Conservation (phyloP, 192 early-diverging fungal genomes). For the Coemansia sp. region DNA sequence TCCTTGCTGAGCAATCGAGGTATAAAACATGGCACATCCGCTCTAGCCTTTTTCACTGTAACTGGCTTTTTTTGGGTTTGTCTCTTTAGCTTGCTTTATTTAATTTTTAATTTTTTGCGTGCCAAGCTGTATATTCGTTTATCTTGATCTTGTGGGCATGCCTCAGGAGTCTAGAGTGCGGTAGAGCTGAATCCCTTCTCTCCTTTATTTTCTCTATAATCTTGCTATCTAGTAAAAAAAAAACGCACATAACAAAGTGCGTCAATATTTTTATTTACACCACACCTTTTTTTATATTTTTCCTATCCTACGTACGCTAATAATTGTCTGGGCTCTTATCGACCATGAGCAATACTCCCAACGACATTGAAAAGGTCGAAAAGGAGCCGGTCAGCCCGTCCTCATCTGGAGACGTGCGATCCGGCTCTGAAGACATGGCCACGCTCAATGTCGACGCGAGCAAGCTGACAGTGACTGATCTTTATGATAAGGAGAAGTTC, state of each 20-base stretch:
- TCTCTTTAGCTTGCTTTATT: slow-evolving; percentile 7
- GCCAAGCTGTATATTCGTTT: not conserved
- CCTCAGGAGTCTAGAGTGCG: slow-evolving; percentile 1
- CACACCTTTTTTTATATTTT: not conserved
- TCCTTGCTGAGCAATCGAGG: slow-evolving; percentile 8
- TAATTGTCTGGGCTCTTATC: not conserved
- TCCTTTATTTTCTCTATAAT: not conserved
- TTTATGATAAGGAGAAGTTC: slow-evolving; percentile 80
- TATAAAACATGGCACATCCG: slow-evolving; percentile 30
- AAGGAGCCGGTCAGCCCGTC: slow-evolving; percentile 34
- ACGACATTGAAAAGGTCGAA: slow-evolving; percentile 10
- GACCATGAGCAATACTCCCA: slow-evolving; percentile 26
- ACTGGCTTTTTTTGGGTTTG: slow-evolving; percentile 7
- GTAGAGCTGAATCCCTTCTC: not conserved
- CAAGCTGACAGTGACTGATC: slow-evolving; percentile 67
- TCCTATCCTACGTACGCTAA: slow-evolving; percentile 9
- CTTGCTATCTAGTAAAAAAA: not conserved
- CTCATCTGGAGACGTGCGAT: slow-evolving; percentile 8
- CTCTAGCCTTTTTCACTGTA: slow-evolving; percentile 5
- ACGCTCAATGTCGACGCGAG: slow-evolving; percentile 60
- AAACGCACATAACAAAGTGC: not conserved
- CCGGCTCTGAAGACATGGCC: slow-evolving; percentile 27
- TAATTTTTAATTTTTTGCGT: not conserved
- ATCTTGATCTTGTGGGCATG: slow-evolving; percentile 2
- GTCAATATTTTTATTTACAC: not conserved